Base-by-base conservation (phyloP, 208 protist species). In the Wallacemonas rigidus region DNA sequence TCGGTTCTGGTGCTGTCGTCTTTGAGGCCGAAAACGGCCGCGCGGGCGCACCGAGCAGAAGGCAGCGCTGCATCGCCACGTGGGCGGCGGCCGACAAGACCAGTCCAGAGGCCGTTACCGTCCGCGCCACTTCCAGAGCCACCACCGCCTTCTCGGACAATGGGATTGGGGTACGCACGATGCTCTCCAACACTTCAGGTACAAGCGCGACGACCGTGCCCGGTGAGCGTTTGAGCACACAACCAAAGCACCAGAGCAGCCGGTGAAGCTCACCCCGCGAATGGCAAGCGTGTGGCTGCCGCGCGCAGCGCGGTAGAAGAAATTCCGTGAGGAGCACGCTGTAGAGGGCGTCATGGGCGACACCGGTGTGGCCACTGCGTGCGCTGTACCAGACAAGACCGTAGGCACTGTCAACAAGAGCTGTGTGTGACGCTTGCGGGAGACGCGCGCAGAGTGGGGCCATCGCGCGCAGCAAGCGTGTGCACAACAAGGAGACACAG, bases 61-160 rank as follows among this genome's bases (percentile, higher is more conserved):
- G 40, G 17, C 15, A 8, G 26, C 60, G 60, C 60, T 65, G 60
- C 60, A 65, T 8, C n/a, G 60, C 60, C 11, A 65, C 60, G 60
- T 65, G 60, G 3, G 60, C n/a, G 40, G 3, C 36, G 12, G 60
- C 41, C 3, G 60, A 50, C 60, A 65, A 3, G 14, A 4, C 12
- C 14, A 65, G 12, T 7, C 60, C 60, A 8, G 6, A 36, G 4
- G 60, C 60, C 12, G 60, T 26, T 1, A 17, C 60, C 9, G 7
- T 14, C 12, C 60, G 60, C 2, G 60, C 40, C 38, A 65, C 12
- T 4, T 4, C 38, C 7, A 65, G 60, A 6, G n/a, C 6, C 60
- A 65, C 26, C 36, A 48, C 43, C 36, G 43, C 60, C 40, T 39
- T 65, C 60, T 65, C 60, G 3, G 60, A 65, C 8, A 53, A 41